Conservation (phyloP, 2,329 filamentous ascomycete species). For the Dryadomyces quercivorus region DNA sequence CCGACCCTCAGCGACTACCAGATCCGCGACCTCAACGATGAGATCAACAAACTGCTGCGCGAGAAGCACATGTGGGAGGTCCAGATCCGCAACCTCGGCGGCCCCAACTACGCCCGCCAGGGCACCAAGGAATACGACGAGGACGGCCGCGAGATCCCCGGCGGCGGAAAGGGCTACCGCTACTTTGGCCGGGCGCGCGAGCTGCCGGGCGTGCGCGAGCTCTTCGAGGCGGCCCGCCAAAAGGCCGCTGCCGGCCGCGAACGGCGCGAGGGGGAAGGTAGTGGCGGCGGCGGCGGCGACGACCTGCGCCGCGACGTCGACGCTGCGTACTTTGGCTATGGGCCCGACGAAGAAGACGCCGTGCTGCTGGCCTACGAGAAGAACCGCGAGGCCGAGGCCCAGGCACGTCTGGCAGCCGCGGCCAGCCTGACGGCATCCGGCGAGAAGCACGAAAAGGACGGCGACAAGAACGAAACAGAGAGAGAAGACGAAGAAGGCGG, state of each 20-base stretch:
- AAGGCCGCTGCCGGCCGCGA: not conserved
- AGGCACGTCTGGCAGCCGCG: constrained; percentile 51
- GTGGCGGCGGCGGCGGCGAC: constrained; percentile 25
- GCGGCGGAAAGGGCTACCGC: constrained; percentile 63
- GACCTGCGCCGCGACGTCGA: constrained; percentile 70
- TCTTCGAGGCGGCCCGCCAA: constrained; percentile 69
- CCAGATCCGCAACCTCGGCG: constrained; percentile 89
- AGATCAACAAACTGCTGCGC: constrained; percentile 98
- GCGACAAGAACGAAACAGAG: constrained; percentile 29
- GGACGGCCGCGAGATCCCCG: constrained; percentile 56
- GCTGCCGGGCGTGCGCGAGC: constrained; percentile 87
- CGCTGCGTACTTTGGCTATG: constrained; percentile 92
- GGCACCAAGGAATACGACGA: constrained; percentile 56
- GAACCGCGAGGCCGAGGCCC: constrained; percentile 71
- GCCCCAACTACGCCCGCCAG: constrained; percentile 85
- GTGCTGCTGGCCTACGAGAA: constrained; percentile 69
- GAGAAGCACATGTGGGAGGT: constrained; percentile 99
- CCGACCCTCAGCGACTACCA: constrained; percentile 86
- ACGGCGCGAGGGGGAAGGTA: not conserved
- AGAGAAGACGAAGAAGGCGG: not conserved
- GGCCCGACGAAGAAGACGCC: constrained; percentile 81
- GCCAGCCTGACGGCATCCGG: constrained; percentile 18
- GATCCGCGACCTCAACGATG: constrained; percentile 94
- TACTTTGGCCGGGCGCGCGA: constrained; percentile 85
- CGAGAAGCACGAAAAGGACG: not conserved